phyloP scores from a whole-genome alignment of 2,329 filamentous ascomycete genomes.

The Colletotrichum musae region DNA sequence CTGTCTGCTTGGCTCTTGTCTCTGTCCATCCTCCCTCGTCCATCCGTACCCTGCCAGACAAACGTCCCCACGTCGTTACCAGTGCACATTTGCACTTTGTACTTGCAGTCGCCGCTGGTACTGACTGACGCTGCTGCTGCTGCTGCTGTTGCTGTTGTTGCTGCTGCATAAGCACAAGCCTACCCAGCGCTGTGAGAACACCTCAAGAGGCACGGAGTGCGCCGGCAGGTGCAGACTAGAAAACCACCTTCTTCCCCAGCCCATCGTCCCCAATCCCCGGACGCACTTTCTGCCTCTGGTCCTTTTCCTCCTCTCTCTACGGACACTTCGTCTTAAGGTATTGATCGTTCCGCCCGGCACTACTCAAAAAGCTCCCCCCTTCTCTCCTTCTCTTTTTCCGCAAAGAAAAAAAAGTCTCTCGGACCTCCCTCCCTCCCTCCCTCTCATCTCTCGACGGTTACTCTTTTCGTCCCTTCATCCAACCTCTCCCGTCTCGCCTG shows the following conservation, averaged over 20 bases:
- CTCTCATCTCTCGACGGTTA: conserved; percentile 28
- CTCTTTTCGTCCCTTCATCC: conserved; percentile 29
- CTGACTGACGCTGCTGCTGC: too few species aligned
- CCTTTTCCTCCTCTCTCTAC: neutral
- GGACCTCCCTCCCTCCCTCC: conserved; percentile 37
- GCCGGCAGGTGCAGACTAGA: conserved; percentile 3
- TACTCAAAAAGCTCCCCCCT: neutral
- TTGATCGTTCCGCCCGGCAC: too few species aligned
- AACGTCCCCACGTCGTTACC: too few species aligned
- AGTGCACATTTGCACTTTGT: neutral
- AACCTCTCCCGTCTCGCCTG: conserved; percentile 31
- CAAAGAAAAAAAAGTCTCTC: conserved; percentile 8
- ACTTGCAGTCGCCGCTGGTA: neutral
- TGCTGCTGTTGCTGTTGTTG: neutral
- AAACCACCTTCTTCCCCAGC: neutral
- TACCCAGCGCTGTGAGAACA: neutral
- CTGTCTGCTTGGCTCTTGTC: too few species aligned
- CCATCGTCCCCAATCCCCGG: neutral
- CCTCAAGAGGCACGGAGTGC: neutral
- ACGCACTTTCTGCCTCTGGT: neutral
- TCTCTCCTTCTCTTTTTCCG: neutral
- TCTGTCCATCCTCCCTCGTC: too few species aligned
- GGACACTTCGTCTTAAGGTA: neutral
- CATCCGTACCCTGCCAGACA: too few species aligned
- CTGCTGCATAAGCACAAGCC: neutral